These are phyloP conservation scores for Vigna mungo DNA, from an alignment of 306 rosid species.

Conservation along the genomic window DNA sequence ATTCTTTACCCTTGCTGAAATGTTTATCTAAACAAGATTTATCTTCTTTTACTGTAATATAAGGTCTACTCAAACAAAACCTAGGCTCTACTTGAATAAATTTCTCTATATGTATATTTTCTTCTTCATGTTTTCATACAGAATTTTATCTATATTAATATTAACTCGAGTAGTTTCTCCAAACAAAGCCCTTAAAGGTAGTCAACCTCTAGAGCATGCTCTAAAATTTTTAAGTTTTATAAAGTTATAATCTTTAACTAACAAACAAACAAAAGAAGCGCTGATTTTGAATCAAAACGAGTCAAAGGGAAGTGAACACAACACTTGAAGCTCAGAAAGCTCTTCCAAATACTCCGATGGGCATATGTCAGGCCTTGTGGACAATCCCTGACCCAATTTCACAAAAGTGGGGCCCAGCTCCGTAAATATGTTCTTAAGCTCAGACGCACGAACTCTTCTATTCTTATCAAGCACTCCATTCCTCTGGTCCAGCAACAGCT, in stretches of 20 bases:
- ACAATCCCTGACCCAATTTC: slow-evolving; percentile 88
- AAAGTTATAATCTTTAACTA: background rate
- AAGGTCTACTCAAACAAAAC: slow-evolving; percentile 7
- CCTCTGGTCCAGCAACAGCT: slow-evolving; percentile 67
- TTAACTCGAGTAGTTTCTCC: slow-evolving; percentile 13
- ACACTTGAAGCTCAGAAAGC: slow-evolving; percentile 87
- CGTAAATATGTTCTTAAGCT: slow-evolving; percentile 69
- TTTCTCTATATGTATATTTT: background rate
- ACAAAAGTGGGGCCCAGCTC: slow-evolving; percentile 87
- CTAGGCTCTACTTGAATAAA: background rate
- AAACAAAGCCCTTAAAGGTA: background rate
- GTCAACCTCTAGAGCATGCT: background rate
- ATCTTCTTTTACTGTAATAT: background rate
- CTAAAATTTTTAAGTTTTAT: background rate
- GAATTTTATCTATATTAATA: background rate
- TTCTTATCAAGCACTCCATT: slow-evolving; percentile 67
- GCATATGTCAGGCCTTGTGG: slow-evolving; percentile 91
- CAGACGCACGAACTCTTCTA: slow-evolving; percentile 67
- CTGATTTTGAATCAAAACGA: background rate
- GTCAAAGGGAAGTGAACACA: slow-evolving; percentile 25
- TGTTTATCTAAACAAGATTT: background rate
- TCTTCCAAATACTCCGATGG: slow-evolving; percentile 89
- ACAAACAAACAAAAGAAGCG: background rate
- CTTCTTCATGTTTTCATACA: background rate
- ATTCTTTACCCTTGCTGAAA: slow-evolving; percentile 14